Evolutionary conservation across 805 yeast species (phyloP).

Genomic region (Diddensiella santjacobensis): DNA sequence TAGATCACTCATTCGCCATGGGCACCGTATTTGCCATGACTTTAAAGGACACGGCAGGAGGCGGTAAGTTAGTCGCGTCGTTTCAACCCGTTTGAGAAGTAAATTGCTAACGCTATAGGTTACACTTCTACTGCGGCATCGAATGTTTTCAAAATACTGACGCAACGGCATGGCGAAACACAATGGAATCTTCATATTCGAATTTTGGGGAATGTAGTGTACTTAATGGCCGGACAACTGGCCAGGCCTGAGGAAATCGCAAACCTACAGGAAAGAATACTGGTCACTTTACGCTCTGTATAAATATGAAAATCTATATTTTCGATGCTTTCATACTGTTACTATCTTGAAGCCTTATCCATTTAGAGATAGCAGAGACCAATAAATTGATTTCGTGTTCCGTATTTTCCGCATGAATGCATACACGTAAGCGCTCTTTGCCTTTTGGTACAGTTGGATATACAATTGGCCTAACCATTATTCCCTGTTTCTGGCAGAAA

Average conservation of each 20-base stretch:
- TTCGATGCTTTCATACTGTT: not conserved
- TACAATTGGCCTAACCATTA: slow-evolving; percentile 26
- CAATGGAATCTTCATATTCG: slow-evolving; percentile 25
- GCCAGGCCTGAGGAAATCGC: slow-evolving; percentile 2
- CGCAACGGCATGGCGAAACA: slow-evolving; percentile 5
- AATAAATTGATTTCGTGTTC: slow-evolving; percentile 17
- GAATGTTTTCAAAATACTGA: slow-evolving; percentile 12
- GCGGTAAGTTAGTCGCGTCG: slow-evolving; percentile 9
- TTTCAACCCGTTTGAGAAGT: not conserved
- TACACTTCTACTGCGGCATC: slow-evolving; percentile 21
- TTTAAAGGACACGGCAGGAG: slow-evolving; percentile 13
- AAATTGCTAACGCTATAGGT: not conserved
- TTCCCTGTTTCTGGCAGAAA: slow-evolving; percentile 21
- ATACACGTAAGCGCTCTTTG: slow-evolving; percentile 24
- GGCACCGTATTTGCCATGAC: slow-evolving; percentile 25
- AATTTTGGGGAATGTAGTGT: slow-evolving; percentile 26
- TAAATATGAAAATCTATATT: not conserved
- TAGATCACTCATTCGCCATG: slow-evolving; percentile 22
- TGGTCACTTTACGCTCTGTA: not conserved
- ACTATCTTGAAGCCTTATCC: slow-evolving; percentile 1
- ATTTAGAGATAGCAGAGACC: slow-evolving; percentile 5
- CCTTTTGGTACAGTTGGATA: slow-evolving; percentile 28
- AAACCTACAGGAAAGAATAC: slow-evolving; percentile 7
- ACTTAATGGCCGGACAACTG: slow-evolving; percentile 21
- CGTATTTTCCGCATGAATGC: slow-evolving; percentile 24